These are phyloP conservation scores for Entomortierella chlamydospora DNA, from an alignment of 192 early-diverging fungal species.

Conservation along the genomic window DNA sequence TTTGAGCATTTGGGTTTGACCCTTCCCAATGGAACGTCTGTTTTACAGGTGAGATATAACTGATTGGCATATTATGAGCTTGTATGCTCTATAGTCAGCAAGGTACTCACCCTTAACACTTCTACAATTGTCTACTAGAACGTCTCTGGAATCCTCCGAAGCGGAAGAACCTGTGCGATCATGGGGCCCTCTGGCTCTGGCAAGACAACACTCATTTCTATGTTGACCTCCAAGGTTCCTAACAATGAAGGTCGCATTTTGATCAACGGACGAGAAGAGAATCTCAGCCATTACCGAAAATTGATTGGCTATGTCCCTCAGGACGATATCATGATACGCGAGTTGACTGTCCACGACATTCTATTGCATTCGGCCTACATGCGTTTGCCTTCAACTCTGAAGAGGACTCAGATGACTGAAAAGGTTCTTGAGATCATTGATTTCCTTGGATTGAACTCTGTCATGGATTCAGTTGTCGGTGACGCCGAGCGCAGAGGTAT, in stretches of 20 bases:
- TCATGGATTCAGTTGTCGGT: slow-evolving; percentile 67
- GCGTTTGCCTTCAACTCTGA: slow-evolving; percentile 63
- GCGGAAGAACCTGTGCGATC: slow-evolving; percentile 68
- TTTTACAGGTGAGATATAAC: slow-evolving; percentile 56
- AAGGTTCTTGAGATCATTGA: slow-evolving; percentile 68
- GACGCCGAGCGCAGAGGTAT: slow-evolving; percentile 74
- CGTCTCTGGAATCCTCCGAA: slow-evolving; percentile 67
- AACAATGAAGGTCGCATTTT: slow-evolving; percentile 65
- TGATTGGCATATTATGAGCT: background rate
- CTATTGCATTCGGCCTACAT: slow-evolving; percentile 75
- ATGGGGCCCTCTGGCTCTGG: slow-evolving; percentile 70
- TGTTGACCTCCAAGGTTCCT: slow-evolving; percentile 72
- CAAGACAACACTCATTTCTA: slow-evolving; percentile 72
- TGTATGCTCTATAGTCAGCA: background rate
- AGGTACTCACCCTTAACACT: background rate
- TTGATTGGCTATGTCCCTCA: slow-evolving; percentile 81
- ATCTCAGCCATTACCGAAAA: slow-evolving; percentile 71
- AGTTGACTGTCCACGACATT: slow-evolving; percentile 75
- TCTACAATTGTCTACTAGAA: slow-evolving; percentile 20
- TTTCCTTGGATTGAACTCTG: slow-evolving; percentile 66
- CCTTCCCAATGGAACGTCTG: slow-evolving; percentile 56
- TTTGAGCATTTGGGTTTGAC: slow-evolving; percentile 55
- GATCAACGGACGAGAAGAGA: slow-evolving; percentile 70
- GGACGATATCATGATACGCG: slow-evolving; percentile 72
- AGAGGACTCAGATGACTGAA: slow-evolving; percentile 58